Base-by-base conservation (phyloP, 192 early-diverging fungal genomes). In the Obelidium mucronatum region DNA sequence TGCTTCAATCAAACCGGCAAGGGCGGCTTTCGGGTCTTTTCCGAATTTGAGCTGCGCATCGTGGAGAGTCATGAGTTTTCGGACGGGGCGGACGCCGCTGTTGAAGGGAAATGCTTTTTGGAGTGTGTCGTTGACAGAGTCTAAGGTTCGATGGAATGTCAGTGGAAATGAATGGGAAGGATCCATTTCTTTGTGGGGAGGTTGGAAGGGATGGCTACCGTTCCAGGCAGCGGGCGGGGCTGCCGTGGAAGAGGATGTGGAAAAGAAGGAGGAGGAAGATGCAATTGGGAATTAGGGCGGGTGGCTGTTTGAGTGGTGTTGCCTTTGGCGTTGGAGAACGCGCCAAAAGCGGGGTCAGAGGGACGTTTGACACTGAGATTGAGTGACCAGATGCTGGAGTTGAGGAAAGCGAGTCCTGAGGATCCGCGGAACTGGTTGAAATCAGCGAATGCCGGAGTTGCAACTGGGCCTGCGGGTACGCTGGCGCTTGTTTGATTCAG, bases 151-250 rank as follows among this genome's bases (percentile, higher is more conserved):
- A 48, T 22, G 85, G 85, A 24, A 86, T 74, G 51, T 82, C 81
- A n/a, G 63, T 73, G 70, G 67, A 86, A 86, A 13, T 73, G 55
- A 1, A 42, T 54, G 28, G 76, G 59, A 48, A 82, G 74, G 3
- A 63, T 82, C 80, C 80, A 83, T n/a, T 71, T 52, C n/a, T 78
- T 35, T 17, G 85, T 82, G 35, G 81, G 78, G 3, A 82, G 74
- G 31, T 15, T 15, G 63, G 35, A 39, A 35, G 63, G 11, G 17
- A 35, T 11, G 24, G 37, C 5, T 15, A 8, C 24, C 1, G 63
- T 35, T 76, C 67, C 3, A n/a, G n/a, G n/a, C n/a, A n/a, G n/a
- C n/a, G n/a, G n/a, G n/a, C n/a, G n/a, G n/a, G n/a, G n/a, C n/a
- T n/a, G n/a, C n/a, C n/a, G n/a, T n/a, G n/a, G n/a, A n/a, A n/a